phyloP scores from a whole-genome alignment of 345 rosid species.

The Salix udensis region DNA sequence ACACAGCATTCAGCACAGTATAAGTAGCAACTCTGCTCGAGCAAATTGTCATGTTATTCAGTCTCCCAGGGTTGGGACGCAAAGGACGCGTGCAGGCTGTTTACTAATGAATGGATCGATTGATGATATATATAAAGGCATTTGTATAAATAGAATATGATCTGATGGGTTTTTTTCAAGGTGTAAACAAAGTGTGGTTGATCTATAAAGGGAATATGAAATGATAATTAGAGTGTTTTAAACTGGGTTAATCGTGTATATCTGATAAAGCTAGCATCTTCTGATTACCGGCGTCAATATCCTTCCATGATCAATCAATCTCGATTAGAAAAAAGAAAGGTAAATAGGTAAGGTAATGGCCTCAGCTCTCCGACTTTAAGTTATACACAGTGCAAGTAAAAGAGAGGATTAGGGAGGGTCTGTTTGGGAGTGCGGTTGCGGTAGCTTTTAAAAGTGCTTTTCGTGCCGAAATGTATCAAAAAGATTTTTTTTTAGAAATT shows the following conservation, averaged over 20 bases:
- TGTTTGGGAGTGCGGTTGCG: too few relatives aligned
- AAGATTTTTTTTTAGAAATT: too few relatives aligned
- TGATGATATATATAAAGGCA: background rate
- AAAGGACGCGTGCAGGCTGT: background rate
- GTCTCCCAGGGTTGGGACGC: background rate
- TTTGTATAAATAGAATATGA: background rate
- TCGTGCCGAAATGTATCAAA: too few relatives aligned
- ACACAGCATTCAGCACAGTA: background rate
- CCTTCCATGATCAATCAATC: background rate
- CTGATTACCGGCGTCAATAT: background rate
- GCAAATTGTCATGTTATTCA: background rate
- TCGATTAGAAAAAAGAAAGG: background rate
- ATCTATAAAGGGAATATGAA: background rate
- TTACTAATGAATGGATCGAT: background rate
- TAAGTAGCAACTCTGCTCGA: background rate
- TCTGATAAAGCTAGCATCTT: background rate
- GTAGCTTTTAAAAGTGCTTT: too few relatives aligned
- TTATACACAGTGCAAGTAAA: background rate
- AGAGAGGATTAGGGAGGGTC: background rate
- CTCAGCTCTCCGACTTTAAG: background rate
- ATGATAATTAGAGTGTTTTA: background rate
- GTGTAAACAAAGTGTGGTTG: background rate
- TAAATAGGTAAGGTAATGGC: too few relatives aligned
- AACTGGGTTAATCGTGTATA: background rate
- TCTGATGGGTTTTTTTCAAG: background rate